Base-by-base conservation (phyloP, 1,284 basidiomycete species). In the Ustilago hordei region DNA sequence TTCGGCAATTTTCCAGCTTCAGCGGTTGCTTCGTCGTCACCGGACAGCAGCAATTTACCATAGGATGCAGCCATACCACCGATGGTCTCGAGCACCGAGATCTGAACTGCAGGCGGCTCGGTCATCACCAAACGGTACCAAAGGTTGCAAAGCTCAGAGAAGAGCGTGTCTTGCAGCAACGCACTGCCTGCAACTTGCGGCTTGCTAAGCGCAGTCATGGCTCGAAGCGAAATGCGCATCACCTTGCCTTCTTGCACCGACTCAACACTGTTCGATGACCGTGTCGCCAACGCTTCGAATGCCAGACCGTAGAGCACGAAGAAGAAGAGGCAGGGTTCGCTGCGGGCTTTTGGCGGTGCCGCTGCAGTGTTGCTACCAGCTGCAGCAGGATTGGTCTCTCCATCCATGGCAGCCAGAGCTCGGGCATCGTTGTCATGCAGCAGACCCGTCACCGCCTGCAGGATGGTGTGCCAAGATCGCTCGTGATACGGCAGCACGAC, bases 121-220 rank as follows among this genome's bases (percentile, higher is more conserved):
- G 93, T 93, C 89, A 98, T 91, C 0, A 93, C 93, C 86, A 98
- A 91, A 2, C 96, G 91, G 85, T 96, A 95, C 85, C 91, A 94
- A 9, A 98, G 87, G 55, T 92, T 92, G 81, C 92, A 91, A 61
- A 99, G 91, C 87, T 99, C 96, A 55, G 95, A 93, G 81, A 97
- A 96, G 39, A 95, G 90, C 0, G 91, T 89, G 43, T 95, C 93
- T 32, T 86, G 72, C 70, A 93, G 88, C 50, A 98, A 89, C 0
- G 92, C 92, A 35, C 90, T 90, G 3, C 95, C 96, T 5, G 92
- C 90, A 79, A 94, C 93, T 76, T 92, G 90, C 1, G 92, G 91
- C 36, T 90, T 88, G 13, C 96, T 91, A 13, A 98, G 89, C 62
- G 89, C 91, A 72, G 92, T 91, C 59, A 98, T 88, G 0, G 94